Conservation (phyloP, 2,329 filamentous ascomycete species). For the Penicillium occitanis region DNA sequence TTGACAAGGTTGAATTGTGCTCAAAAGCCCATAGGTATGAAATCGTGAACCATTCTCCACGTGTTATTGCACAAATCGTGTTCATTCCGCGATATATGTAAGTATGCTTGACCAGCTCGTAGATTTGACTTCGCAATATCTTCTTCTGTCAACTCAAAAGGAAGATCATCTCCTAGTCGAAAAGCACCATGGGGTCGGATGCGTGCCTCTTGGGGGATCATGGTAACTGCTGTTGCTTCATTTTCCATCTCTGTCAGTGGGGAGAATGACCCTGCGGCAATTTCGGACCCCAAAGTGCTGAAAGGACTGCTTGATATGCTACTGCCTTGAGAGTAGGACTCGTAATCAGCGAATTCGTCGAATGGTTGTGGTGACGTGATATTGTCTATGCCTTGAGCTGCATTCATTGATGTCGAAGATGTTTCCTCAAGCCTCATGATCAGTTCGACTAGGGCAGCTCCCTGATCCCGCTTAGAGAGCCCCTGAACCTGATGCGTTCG, state of each 20-base stretch:
- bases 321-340: not conserved
- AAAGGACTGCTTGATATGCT: not conserved
- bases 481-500: slow-evolving; percentile 32
- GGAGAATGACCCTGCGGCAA: not conserved
- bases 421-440: slow-evolving; percentile 36
- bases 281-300: not conserved
- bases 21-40: slow-evolving; percentile 26
- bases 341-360: not conserved
- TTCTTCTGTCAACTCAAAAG: slow-evolving; percentile 22
- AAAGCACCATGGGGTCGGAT: slow-evolving; percentile 30
- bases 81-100: slow-evolving; percentile 28
- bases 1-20: not conserved
- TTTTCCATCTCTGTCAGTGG: not conserved
- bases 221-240: not conserved
- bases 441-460: slow-evolving; percentile 25
- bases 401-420: slow-evolving; percentile 19
- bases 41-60: slow-evolving; percentile 28
- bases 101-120: slow-evolving; percentile 24
- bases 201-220: slow-evolving; percentile 31
- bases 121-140: slow-evolving; percentile 28
- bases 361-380: not conserved
- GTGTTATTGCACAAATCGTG: slow-evolving; percentile 21
- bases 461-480: slow-evolving; percentile 27
- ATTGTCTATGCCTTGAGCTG: not conserved
- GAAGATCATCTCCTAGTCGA: slow-evolving; percentile 25